Conservation (phyloP, 2,329 filamentous ascomycete genomes). For the Aspergillus ibericus region DNA sequence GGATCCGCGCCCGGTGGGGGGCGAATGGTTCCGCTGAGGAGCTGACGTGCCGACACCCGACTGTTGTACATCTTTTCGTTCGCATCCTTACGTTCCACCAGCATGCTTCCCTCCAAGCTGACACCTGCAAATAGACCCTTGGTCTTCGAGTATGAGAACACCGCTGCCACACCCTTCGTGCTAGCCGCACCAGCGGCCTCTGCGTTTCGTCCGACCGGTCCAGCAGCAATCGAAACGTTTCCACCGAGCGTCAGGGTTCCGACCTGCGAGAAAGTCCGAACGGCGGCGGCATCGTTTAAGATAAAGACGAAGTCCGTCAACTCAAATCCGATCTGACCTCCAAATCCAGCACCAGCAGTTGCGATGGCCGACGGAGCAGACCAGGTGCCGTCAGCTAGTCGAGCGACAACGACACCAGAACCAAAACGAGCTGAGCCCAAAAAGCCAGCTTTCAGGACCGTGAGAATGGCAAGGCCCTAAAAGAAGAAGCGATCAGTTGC, state of each 20-base stretch:
- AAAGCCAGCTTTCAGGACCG: slow-evolving; percentile 52
- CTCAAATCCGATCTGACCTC: slow-evolving; percentile 54
- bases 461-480: slow-evolving; percentile 52
- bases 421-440: slow-evolving; percentile 52
- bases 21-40: slow-evolving; percentile 74
- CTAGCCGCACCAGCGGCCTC: slow-evolving; percentile 94
- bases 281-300: slow-evolving; percentile 84
- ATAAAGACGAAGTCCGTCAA: slow-evolving; percentile 85
- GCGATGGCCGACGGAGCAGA: slow-evolving; percentile 52
- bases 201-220: slow-evolving; percentile 89
- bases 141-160: slow-evolving; percentile 97
- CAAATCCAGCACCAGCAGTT: slow-evolving; percentile 51
- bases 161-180: slow-evolving; percentile 80
- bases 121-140: slow-evolving; percentile 97
- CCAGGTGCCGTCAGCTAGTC: slow-evolving; percentile 50
- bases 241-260: slow-evolving; percentile 91
- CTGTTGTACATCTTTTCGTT: slow-evolving; percentile 95
- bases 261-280: slow-evolving; percentile 89
- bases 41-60: slow-evolving; percentile 74
- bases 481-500: slow-evolving; percentile 13
- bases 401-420: slow-evolving; percentile 51
- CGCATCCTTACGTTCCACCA: slow-evolving; percentile 92
- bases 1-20: slow-evolving; percentile 81
- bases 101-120: slow-evolving; percentile 85
- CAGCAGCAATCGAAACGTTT: slow-evolving; percentile 93